phyloP scores from a whole-genome alignment of 2,329 filamentous ascomycete species.

The Emergomyces pasteurianus region DNA sequence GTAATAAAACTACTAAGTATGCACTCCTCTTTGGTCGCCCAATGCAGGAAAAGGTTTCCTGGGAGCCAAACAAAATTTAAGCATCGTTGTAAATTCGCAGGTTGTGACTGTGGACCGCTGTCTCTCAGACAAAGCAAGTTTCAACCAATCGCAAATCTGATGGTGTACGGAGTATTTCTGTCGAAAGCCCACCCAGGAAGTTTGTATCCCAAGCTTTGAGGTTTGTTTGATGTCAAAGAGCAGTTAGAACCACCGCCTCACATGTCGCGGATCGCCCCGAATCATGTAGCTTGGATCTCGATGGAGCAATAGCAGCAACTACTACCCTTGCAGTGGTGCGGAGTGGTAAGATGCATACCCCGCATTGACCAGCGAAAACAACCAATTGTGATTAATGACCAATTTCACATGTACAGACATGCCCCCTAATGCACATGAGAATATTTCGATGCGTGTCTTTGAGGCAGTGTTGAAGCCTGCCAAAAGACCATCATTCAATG shows the following conservation, averaged over 20 bases:
- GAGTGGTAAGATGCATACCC: not conserved
- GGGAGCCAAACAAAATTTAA: not conserved
- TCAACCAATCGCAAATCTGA: not conserved
- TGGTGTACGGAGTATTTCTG: not conserved
- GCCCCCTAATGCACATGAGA: not conserved
- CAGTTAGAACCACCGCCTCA: not conserved
- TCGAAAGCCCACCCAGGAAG: not conserved
- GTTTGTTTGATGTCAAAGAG: not conserved
- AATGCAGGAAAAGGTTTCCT: not conserved
- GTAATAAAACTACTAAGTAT: no score
- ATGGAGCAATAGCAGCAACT: not conserved
- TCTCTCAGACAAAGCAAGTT: not conserved
- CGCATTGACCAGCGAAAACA: not conserved
- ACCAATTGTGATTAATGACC: not conserved
- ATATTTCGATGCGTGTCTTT: not conserved
- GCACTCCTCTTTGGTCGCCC: not conserved
- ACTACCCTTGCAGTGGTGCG: not conserved
- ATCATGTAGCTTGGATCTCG: not conserved
- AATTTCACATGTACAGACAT: not conserved
- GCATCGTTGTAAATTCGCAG: not conserved
- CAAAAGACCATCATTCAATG: not conserved
- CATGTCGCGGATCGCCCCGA: not conserved
- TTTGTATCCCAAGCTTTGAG: not conserved
- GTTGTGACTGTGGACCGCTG: not conserved
- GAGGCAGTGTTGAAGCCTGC: not conserved